Percentiles rank a stretch among this genome's conserved stretches.
phyloP scores from a whole-genome alignment of 306 rosid species.

The Hippophae tibetana region DNA sequence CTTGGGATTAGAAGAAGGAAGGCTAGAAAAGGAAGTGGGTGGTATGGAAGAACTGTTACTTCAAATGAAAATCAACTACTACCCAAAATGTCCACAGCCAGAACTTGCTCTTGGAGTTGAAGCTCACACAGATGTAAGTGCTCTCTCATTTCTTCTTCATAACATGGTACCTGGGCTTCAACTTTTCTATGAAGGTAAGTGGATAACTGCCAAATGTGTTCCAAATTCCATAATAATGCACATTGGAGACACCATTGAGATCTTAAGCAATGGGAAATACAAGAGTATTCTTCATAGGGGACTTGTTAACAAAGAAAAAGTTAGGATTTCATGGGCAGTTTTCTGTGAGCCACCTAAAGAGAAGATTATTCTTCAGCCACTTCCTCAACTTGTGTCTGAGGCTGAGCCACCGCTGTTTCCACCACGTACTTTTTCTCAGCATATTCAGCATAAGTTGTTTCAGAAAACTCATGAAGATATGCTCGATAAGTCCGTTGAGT shows the following conservation, averaged over 20 bases:
- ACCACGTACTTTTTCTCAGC: slow-evolving; percentile 78
- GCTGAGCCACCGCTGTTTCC: slow-evolving; percentile 47
- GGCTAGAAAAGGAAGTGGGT: slow-evolving; percentile 71
- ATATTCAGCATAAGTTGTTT: slow-evolving; percentile 68
- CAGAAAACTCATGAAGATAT: slow-evolving; percentile 34
- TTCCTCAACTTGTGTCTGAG: slow-evolving; percentile 47
- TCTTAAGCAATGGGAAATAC: slow-evolving; percentile 65
- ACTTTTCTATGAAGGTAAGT: slow-evolving; percentile 50
- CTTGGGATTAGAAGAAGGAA: slow-evolving; percentile 61
- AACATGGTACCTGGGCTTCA: slow-evolving; percentile 93
- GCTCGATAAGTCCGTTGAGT: not conserved
- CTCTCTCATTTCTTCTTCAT: slow-evolving; percentile 76
- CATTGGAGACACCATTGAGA: slow-evolving; percentile 78
- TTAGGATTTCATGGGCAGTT: slow-evolving; percentile 84
- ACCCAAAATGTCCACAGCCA: slow-evolving; percentile 83
- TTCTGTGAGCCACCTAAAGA: slow-evolving; percentile 89
- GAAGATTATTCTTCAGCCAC: slow-evolving; percentile 70
- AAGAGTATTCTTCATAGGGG: slow-evolving; percentile 85
- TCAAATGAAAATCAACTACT: slow-evolving; percentile 76
- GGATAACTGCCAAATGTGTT: slow-evolving; percentile 76
- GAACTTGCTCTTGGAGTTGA: slow-evolving; percentile 80
- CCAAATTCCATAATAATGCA: slow-evolving; percentile 73
- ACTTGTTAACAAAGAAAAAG: slow-evolving; percentile 73
- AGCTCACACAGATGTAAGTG: slow-evolving; percentile 75
- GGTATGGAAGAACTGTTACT: slow-evolving; percentile 70